A percentile compares a stretch with the other conserved stretches of the same genome.
phyloP scores from a whole-genome alignment of 2,329 filamentous ascomycete genomes.

The Aspergillus versicolor region DNA sequence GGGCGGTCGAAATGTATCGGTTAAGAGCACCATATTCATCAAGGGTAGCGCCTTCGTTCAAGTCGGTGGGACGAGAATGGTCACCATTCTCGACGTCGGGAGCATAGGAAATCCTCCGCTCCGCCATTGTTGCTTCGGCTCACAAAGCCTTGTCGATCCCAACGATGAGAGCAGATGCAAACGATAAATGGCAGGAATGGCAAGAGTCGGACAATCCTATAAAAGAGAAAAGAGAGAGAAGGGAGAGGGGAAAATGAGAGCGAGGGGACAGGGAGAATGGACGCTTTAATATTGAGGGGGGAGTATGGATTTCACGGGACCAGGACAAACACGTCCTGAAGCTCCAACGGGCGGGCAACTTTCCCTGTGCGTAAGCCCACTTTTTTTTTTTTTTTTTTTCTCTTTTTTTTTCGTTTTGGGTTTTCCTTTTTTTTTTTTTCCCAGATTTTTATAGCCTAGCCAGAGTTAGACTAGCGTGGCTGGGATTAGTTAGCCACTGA shows the following conservation, averaged over 20 bases:
- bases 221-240: slow-evolving; percentile 18
- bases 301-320: slow-evolving; percentile 30
- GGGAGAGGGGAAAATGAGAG: slow-evolving; percentile 19
- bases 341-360: slow-evolving; percentile 30
- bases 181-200: slow-evolving; percentile 35
- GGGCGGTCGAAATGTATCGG: slow-evolving; percentile 67
- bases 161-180: slow-evolving; percentile 36
- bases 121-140: slow-evolving; percentile 45
- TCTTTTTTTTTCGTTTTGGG: slow-evolving; percentile 9
- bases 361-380: slow-evolving; percentile 28
- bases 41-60: slow-evolving; percentile 31
- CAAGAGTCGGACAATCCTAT: slow-evolving; percentile 42
- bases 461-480: slow-evolving; percentile 13
- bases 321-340: slow-evolving; percentile 28
- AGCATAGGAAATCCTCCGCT: slow-evolving; percentile 47
- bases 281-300: slow-evolving; percentile 35
- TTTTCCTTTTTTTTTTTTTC: slow-evolving; percentile 13
- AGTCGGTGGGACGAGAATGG: slow-evolving; percentile 31
- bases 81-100: slow-evolving; percentile 45
- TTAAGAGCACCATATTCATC: slow-evolving; percentile 67
- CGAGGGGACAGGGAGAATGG: slow-evolving; percentile 30
- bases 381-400: slow-evolving; percentile 22
- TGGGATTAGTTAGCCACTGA: slow-evolving; percentile 23
- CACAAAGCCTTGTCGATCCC: slow-evolving; percentile 36
- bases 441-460: slow-evolving; percentile 10